These are phyloP conservation scores for Barbarea vulgaris DNA, from an alignment of 345 rosid genomes.

Conservation along the genomic window DNA sequence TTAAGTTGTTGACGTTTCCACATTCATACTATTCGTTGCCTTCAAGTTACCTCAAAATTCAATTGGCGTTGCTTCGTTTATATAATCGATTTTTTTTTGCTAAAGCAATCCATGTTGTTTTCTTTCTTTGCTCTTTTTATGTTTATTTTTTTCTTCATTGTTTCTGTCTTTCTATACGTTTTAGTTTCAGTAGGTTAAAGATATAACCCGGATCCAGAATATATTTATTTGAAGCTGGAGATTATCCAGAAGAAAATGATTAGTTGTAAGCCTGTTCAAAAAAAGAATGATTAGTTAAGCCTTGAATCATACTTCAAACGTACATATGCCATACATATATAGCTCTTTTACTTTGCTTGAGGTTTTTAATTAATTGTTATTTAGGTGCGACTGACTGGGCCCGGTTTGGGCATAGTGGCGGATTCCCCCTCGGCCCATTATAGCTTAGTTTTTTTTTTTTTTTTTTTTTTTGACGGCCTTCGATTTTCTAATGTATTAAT, in stretches of 20 bases:
- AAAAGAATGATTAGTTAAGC: not conserved
- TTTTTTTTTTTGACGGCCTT: no score
- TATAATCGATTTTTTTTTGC: not conserved
- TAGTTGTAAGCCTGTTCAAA: not conserved
- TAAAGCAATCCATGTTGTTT: not conserved
- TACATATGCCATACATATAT: not conserved
- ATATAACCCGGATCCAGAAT: not conserved
- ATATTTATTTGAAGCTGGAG: not conserved
- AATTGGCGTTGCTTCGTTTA: slow-evolving; percentile 7
- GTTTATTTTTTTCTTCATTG: not conserved
- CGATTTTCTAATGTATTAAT: not conserved
- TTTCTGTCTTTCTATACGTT: not conserved
- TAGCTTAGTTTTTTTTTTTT: not conserved
- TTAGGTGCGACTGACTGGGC: not conserved
- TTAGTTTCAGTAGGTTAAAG: not conserved
- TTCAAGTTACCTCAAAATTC: slow-evolving; percentile 46
- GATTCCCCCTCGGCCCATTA: slow-evolving; percentile 8
- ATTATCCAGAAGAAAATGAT: not conserved
- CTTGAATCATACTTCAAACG: not conserved
- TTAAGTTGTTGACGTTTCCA: slow-evolving; percentile 46
- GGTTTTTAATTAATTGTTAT: not conserved
- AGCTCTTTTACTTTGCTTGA: not conserved
- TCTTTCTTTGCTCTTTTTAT: not conserved
- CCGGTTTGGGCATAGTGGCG: not conserved
- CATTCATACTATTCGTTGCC: slow-evolving; percentile 52